phyloP scores from a whole-genome alignment of 1,284 basidiomycete species.

The Mycena citricolor region DNA sequence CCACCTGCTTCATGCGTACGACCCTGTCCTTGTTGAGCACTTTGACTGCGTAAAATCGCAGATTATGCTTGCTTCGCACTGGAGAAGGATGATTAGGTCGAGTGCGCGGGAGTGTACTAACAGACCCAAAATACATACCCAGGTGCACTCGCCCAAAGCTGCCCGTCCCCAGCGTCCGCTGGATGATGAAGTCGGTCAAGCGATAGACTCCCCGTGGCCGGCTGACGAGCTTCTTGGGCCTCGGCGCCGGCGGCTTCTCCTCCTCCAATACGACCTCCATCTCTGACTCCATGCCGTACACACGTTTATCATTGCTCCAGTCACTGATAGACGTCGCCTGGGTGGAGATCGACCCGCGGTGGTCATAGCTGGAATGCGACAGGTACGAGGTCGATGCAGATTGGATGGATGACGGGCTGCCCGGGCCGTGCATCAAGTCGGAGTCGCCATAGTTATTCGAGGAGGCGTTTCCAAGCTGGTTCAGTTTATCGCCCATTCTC shows the following conservation, averaged over 20 bases:
- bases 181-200: slow-evolving; percentile 71
- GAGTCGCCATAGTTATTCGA: slow-evolving; percentile 19
- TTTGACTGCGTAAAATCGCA: slow-evolving; percentile 93
- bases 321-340: slow-evolving; percentile 57
- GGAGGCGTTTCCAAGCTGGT: slow-evolving; percentile 28
- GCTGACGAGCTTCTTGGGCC: slow-evolving; percentile 27
- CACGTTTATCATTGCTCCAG: slow-evolving; percentile 42
- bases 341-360: slow-evolving; percentile 65
- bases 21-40: slow-evolving; percentile 94
- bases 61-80: slow-evolving; percentile 91
- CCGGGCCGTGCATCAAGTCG: slow-evolving; percentile 5
- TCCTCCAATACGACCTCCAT: slow-evolving; percentile 37
- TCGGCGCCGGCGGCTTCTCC: slow-evolving; percentile 15
- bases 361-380: slow-evolving; percentile 30
- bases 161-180: slow-evolving; percentile 85
- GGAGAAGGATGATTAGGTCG: slow-evolving; percentile 14
- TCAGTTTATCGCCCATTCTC: slow-evolving; percentile 45
- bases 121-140: slow-evolving; percentile 47
- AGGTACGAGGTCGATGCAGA: slow-evolving; percentile 8
- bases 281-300: slow-evolving; percentile 24
- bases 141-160: slow-evolving; percentile 95
- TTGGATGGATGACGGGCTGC: slow-evolving; percentile 11
- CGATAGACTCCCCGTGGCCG: slow-evolving; percentile 67
- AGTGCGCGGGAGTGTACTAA: neutral
- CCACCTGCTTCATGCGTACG: slow-evolving; percentile 94